Conservation (phyloP, 768 basidiomycete species). For the Pisolithus albus region DNA sequence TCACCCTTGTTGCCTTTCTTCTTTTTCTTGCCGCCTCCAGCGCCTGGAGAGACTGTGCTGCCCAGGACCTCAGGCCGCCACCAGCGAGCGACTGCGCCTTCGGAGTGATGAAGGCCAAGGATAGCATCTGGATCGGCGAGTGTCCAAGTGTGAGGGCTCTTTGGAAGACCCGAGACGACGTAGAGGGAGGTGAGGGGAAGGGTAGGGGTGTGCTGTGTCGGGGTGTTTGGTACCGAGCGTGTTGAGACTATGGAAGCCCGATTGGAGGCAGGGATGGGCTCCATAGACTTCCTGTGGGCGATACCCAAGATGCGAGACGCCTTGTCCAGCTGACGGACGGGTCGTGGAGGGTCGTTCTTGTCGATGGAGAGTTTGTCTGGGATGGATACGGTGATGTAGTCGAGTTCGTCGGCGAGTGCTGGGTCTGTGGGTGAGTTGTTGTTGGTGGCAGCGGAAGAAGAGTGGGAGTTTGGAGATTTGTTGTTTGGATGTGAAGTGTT, state of each 20-base stretch:
- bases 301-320: slow-evolving; percentile 75
- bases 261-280: slow-evolving; percentile 72
- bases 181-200: slow-evolving; percentile 78
- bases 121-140: slow-evolving; percentile 81
- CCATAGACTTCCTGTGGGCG: slow-evolving; percentile 70
- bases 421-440: slow-evolving; percentile 14
- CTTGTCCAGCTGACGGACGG: slow-evolving; percentile 52
- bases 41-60: slow-evolving; percentile 78
- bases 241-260: slow-evolving; percentile 76
- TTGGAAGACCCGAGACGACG: slow-evolving; percentile 83
- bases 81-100: slow-evolving; percentile 82
- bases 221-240: slow-evolving; percentile 36
- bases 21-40: slow-evolving; percentile 73
- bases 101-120: slow-evolving; percentile 71
- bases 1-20: slow-evolving; percentile 55
- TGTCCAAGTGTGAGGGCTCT: slow-evolving; percentile 86
- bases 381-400: slow-evolving; percentile 55
- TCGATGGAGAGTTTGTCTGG: slow-evolving; percentile 13
- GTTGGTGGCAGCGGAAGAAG: slow-evolving; percentile 33
- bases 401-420: slow-evolving; percentile 60
- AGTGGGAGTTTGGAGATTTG: slow-evolving; percentile 25
- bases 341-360: slow-evolving; percentile 30
- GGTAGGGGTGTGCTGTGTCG: slow-evolving; percentile 59
- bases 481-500: slow-evolving; percentile 10
- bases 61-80: slow-evolving; percentile 91